Conservation (phyloP, 768 basidiomycete species). For the Lactifluus subvellereus region DNA sequence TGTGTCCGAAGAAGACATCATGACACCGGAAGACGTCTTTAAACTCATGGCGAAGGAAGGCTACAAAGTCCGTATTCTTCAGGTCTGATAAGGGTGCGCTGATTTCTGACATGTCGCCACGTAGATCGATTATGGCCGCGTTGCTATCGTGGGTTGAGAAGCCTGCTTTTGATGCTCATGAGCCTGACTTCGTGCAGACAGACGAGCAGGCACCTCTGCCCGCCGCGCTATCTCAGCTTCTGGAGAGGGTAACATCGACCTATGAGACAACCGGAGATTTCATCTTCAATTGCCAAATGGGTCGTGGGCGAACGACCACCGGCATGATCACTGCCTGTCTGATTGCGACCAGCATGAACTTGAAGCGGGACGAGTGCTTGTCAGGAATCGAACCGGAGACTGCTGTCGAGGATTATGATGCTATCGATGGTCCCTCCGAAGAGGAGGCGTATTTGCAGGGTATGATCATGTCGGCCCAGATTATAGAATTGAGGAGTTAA, state of each 20-base stretch:
- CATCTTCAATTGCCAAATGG: conserved; percentile 98
- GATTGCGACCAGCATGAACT: conserved; percentile 67
- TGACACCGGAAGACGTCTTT: conserved; percentile 84
- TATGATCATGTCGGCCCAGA: conserved; percentile 27
- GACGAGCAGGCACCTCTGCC: conserved; percentile 97
- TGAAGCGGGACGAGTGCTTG: conserved; percentile 42
- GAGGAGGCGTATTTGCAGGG: conserved; percentile 88
- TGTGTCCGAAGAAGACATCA: conserved; percentile 71
- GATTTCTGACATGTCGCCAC: neutral
- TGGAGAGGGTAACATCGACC: conserved; percentile 61
- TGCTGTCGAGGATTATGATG: conserved; percentile 47
- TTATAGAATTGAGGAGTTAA: neutral
- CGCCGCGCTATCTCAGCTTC: conserved; percentile 70
- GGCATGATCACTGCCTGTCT: conserved; percentile 91
- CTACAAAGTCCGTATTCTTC: conserved; percentile 46
- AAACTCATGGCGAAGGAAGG: conserved; percentile 69
- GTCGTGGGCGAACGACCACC: conserved; percentile 84
- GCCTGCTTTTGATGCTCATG: neutral
- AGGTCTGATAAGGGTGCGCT: neutral
- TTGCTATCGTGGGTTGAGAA: conserved; percentile 67
- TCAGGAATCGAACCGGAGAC: conserved; percentile 35
- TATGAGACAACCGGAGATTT: conserved; percentile 65
- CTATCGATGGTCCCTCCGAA: conserved; percentile 78
- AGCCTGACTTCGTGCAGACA: conserved; percentile 49
- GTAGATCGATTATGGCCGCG: conserved; percentile 81